A percentile compares a stretch with the other conserved stretches of the same genome.
Conservation (phyloP, 2,329 filamentous ascomycete genomes). For the Teratosphaeriaceae sp. region DNA sequence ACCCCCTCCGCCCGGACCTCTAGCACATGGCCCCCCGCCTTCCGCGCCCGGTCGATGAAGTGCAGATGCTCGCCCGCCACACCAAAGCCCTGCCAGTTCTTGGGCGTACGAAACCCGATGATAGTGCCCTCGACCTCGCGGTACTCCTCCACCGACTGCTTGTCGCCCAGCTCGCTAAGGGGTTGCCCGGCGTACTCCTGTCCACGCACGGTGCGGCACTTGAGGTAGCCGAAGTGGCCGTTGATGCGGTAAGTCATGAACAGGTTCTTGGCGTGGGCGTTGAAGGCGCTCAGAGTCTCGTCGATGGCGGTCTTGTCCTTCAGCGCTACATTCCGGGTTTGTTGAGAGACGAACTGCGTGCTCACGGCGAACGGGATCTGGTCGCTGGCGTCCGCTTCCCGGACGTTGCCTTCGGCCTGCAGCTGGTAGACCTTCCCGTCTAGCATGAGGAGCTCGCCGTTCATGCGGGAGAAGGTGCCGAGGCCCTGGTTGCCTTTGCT, state of each 20-base stretch:
- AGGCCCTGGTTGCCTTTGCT: conserved; percentile 45
- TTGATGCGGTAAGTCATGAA: conserved; percentile 30
- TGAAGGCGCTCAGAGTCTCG: conserved; percentile 19
- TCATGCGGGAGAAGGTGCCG: conserved; percentile 40
- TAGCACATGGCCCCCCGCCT: conserved; percentile 36
- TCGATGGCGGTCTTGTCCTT: conserved; percentile 23
- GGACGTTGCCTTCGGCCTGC: conserved; percentile 30
- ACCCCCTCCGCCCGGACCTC: conserved; percentile 30
- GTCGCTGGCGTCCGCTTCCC: conserved; percentile 27
- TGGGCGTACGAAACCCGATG: conserved; percentile 37
- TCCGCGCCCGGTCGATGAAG: conserved; percentile 33
- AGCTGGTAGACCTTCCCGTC: conserved; percentile 38
- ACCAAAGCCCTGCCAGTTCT: conserved; percentile 35
- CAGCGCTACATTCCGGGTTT: conserved; percentile 18
- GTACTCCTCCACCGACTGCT: conserved; percentile 35
- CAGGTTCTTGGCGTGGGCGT: conserved; percentile 23
- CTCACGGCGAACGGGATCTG: conserved; percentile 36
- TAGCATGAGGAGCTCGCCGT: conserved; percentile 40
- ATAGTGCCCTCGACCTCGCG: conserved; percentile 33
- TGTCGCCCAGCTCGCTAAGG: conserved; percentile 32
- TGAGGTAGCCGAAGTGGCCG: conserved; percentile 24
- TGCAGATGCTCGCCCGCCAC: conserved; percentile 39
- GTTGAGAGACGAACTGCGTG: conserved; percentile 26
- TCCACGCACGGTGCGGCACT: conserved; percentile 27
- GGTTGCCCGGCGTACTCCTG: conserved; percentile 28